Percentiles rank a stretch among this genome's conserved stretches.
Evolutionary conservation across 371 early-diverging fungal genomes (phyloP).

Genomic region (Syncephalastrum monosporum): DNA sequence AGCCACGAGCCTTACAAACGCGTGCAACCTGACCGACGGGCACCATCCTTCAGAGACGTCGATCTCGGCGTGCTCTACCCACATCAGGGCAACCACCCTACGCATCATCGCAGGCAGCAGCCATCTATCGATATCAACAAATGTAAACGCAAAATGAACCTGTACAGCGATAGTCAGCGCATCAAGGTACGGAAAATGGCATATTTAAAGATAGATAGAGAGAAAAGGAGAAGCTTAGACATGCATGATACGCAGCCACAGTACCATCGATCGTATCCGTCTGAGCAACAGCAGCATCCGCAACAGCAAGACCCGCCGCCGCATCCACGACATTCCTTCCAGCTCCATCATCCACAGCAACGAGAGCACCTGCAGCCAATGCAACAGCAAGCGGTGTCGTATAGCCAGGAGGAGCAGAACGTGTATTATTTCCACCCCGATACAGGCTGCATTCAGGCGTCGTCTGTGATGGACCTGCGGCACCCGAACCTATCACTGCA

Average conservation of each 20-base stretch:
- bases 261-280: not conserved
- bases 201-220: not conserved
- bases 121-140: constrained; percentile 17
- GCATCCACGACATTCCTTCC: not conserved
- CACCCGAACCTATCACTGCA: constrained; percentile 26
- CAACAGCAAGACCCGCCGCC: not conserved
- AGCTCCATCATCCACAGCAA: not conserved
- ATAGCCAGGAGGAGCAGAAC: constrained; percentile 10
- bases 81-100: no score
- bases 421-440: constrained; percentile 39
- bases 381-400: constrained; percentile 8
- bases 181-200: constrained; percentile 3
- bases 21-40: no score
- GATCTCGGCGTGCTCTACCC: no score
- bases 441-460: constrained; percentile 26
- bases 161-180: constrained; percentile 33
- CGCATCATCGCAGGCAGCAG: constrained; percentile 5
- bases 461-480: constrained; percentile 21
- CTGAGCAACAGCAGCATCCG: not conserved
- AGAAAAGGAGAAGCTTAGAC: not conserved
- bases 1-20: no score
- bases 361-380: not conserved
- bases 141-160: constrained; percentile 25
- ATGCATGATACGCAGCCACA: no score
- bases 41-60: no score